Base-by-base conservation (phyloP, 441 rosid species). In the Pelargonium australe region DNA sequence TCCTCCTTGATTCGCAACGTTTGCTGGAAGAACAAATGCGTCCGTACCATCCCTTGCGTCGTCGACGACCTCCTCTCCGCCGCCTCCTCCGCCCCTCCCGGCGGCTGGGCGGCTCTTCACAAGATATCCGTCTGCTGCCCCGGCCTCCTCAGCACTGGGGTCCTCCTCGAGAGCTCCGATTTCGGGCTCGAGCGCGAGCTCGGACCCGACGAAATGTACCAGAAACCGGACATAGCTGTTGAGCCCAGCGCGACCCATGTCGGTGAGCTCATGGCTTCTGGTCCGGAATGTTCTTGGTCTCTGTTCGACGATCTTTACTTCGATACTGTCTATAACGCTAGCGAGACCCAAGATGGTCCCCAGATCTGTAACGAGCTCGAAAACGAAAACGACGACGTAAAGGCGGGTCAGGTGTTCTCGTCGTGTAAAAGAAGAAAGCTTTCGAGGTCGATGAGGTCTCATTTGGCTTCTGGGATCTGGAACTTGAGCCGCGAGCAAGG, bases 111-210 rank as follows among this genome's bases (percentile, higher is more conserved):
- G 40, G 79, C 96, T 69, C 96, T 94, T 58, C 74, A 78, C 76
- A 94, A 86, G 81, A 90, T 94, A 65, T 76, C 92, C 67, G 90
- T 94, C 64, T 94, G 94, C 78, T 94, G 97, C 73, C 97, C 96
- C 7, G 99, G 97, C 41, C 90, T 85, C 73, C 80, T 68, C 81
- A 96, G 87, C 83, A 77, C 96, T 17, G 99, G 99, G 61, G 81
- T 91, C 69, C 91, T 91, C 72, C 92, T 94, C 2, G 96, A 95
- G 53, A 82, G 90, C 85, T 88, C 99, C 44, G 96, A 95, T 78
- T 95, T 95, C 75, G 99, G 97, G 69, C 81, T 91, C 58, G 92
- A 91, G 62, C 96, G 92, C 51, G 97, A 94, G 70, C 81, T 94
- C 57, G 99, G 96, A 66, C 92, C 92, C 9, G 90, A 90, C 49